A percentile compares a stretch with the other conserved stretches of the same genome.
Conservation (phyloP, 2,329 filamentous ascomycete genomes). For the Talaromyces marneffei region DNA sequence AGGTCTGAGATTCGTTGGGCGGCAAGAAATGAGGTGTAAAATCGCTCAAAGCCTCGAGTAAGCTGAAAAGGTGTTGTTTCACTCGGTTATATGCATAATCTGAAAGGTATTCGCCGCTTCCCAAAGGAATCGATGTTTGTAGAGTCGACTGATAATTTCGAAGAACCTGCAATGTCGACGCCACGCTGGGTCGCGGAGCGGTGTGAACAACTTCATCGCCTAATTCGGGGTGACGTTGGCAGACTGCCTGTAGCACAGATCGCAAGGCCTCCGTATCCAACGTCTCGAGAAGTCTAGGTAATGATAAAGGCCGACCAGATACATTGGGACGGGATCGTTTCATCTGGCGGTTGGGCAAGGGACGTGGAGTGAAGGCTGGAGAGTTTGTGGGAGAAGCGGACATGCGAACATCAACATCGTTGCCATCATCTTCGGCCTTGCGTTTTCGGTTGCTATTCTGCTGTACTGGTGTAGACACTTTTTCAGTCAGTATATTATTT, state of each 20-base stretch:
- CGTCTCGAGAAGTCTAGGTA: slow-evolving; percentile 84
- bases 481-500: slow-evolving; percentile 12
- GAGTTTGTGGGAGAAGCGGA: slow-evolving; percentile 80
- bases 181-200: slow-evolving; percentile 80
- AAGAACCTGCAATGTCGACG: slow-evolving; percentile 73
- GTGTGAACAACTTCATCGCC: slow-evolving; percentile 75
- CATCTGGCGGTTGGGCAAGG: slow-evolving; percentile 62
- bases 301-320: slow-evolving; percentile 58
- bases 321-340: slow-evolving; percentile 65
- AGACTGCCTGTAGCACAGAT: slow-evolving; percentile 81
- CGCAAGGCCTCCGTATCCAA: slow-evolving; percentile 80
- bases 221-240: slow-evolving; percentile 80
- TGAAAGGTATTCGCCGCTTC: slow-evolving; percentile 68
- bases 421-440: slow-evolving; percentile 71
- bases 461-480: slow-evolving; percentile 37
- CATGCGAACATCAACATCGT: slow-evolving; percentile 73
- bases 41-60: slow-evolving; percentile 85
- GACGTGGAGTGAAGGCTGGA: slow-evolving; percentile 65
- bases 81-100: slow-evolving; percentile 96
- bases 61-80: slow-evolving; percentile 68
- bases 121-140: slow-evolving; percentile 73
- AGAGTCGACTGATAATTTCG: slow-evolving; percentile 74
- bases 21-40: slow-evolving; percentile 95
- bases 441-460: slow-evolving; percentile 60
- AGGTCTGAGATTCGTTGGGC: slow-evolving; percentile 79